Percentiles rank a stretch among this genome's conserved stretches.
These are phyloP conservation scores for Ceratocystis papillata DNA, from an alignment of 2,329 filamentous ascomycete species.

Conservation along the genomic window DNA sequence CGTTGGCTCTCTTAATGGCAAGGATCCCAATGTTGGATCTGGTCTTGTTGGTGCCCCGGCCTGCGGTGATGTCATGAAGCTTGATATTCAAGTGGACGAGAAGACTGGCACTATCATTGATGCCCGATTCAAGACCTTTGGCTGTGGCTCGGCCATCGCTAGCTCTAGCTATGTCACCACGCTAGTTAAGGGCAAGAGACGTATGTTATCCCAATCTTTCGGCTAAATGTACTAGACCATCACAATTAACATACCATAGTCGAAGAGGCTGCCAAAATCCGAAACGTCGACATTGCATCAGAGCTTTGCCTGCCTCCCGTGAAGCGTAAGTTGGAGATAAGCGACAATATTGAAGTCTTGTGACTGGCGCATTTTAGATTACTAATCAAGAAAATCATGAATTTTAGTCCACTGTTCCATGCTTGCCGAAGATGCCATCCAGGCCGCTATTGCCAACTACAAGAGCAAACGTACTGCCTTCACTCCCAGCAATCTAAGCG, in stretches of 20 bases:
- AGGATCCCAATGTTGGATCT: constrained; percentile 72
- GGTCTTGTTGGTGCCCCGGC: constrained; percentile 83
- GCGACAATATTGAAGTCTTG: background rate
- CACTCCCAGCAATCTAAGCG: constrained; percentile 62
- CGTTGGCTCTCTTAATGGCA: constrained; percentile 54
- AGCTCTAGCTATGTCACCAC: constrained; percentile 94
- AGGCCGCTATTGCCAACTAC: constrained; percentile 81
- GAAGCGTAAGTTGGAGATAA: constrained; percentile 52
- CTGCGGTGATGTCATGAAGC: constrained; percentile 85
- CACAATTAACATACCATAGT: constrained; percentile 34
- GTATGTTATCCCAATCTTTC: background rate
- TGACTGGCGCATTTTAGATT: background rate
- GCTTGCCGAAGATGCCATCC: constrained; percentile 85
- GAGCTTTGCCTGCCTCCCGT: constrained; percentile 83
- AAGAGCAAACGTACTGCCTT: constrained; percentile 57
- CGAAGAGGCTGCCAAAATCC: constrained; percentile 82
- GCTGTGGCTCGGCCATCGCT: constrained; percentile 88
- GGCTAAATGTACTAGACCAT: background rate
- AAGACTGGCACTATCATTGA: constrained; percentile 80
- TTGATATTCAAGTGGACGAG: constrained; percentile 71
- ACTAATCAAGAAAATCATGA: background rate
- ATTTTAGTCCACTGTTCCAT: constrained; percentile 73
- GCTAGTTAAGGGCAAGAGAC: constrained; percentile 82
- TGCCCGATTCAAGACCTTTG: constrained; percentile 97
- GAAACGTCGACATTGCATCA: constrained; percentile 97